Percentiles rank a stretch among this genome's conserved stretches.
These are phyloP conservation scores for Pestalotiopsis sp. DNA, from an alignment of 2,329 filamentous ascomycete genomes.

Conservation along the genomic window DNA sequence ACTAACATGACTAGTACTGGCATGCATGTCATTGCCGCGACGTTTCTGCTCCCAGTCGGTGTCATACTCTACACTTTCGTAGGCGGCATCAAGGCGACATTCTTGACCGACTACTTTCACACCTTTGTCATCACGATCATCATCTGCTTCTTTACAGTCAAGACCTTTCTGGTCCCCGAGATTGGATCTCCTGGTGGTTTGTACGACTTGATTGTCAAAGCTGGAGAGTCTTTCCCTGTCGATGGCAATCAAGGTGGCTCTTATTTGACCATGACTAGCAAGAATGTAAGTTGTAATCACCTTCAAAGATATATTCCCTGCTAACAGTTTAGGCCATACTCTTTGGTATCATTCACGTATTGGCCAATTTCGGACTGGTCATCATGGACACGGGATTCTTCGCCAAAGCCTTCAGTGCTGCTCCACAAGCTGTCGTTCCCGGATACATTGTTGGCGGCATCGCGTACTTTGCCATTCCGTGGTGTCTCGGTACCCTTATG, in stretches of 20 bases:
- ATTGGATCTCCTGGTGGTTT: slow-evolving; percentile 75
- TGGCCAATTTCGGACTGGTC: slow-evolving; percentile 80
- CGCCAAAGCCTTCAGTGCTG: slow-evolving; percentile 80
- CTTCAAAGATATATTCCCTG: slow-evolving; percentile 61
- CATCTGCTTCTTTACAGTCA: slow-evolving; percentile 81
- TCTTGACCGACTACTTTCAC: slow-evolving; percentile 81
- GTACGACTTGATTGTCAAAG: slow-evolving; percentile 74
- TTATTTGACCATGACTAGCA: slow-evolving; percentile 82
- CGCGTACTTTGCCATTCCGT: slow-evolving; percentile 89
- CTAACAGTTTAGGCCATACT: slow-evolving; percentile 64
- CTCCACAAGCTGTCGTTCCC: slow-evolving; percentile 13
- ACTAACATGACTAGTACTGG: slow-evolving; percentile 39
- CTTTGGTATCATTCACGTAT: slow-evolving; percentile 37
- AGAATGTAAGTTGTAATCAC: slow-evolving; percentile 44
- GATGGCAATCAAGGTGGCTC: slow-evolving; percentile 78
- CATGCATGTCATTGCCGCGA: slow-evolving; percentile 52
- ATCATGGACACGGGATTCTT: slow-evolving; percentile 67
- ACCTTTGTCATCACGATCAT: slow-evolving; percentile 80
- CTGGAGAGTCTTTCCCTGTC: slow-evolving; percentile 70
- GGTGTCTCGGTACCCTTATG: slow-evolving; percentile 85
- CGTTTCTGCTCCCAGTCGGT: slow-evolving; percentile 44
- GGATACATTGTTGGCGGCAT: slow-evolving; percentile 52
- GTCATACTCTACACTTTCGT: slow-evolving; percentile 13
- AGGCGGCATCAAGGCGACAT: slow-evolving; percentile 73
- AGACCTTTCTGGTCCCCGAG: slow-evolving; percentile 71